A percentile compares a stretch with the other conserved stretches of the same genome.
Evolutionary conservation across 2,329 filamentous ascomycete genomes (phyloP).

Genomic region (Tetracladium maxilliforme): DNA sequence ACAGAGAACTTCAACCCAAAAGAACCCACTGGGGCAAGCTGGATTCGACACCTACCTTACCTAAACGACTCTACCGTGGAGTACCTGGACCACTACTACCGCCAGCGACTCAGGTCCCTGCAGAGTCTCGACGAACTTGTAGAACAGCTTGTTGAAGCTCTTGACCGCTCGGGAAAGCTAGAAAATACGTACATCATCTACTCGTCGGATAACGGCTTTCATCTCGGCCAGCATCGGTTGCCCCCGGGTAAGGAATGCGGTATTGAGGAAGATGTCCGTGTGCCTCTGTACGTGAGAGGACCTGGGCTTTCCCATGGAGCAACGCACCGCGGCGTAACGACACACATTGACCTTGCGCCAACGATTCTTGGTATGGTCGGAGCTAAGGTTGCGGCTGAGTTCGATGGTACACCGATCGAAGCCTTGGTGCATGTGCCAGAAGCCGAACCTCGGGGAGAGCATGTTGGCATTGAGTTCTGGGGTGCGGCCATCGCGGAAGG

Average conservation of each 20-base stretch:
- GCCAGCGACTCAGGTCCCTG: slow-evolving; percentile 32
- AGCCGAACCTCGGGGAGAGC: slow-evolving; percentile 19
- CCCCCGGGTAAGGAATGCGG: slow-evolving; percentile 33
- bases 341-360: slow-evolving; percentile 36
- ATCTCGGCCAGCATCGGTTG: slow-evolving; percentile 34
- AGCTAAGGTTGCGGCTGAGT: slow-evolving; percentile 22
- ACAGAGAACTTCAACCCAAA: slow-evolving; percentile 53
- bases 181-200: slow-evolving; percentile 42
- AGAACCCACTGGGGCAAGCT: slow-evolving; percentile 27
- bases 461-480: slow-evolving; percentile 33
- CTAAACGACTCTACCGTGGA: slow-evolving; percentile 24
- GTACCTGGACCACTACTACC: slow-evolving; percentile 35
- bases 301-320: slow-evolving; percentile 32
- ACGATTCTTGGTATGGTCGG: slow-evolving; percentile 27
- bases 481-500: slow-evolving; percentile 15
- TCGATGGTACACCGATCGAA: slow-evolving; percentile 30
- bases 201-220: slow-evolving; percentile 37
- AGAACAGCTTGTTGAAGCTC: slow-evolving; percentile 24
- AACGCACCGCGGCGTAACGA: slow-evolving; percentile 33
- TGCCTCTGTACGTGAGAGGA: slow-evolving; percentile 41
- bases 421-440: no score
- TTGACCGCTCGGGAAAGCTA: slow-evolving; percentile 21
- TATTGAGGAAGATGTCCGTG: slow-evolving; percentile 33
- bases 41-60: slow-evolving; percentile 25
- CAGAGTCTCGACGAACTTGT: slow-evolving; percentile 41